Evolutionary conservation across 148 eudicot genomes (phyloP).

Genomic region (Amaranthus palmeri): DNA sequence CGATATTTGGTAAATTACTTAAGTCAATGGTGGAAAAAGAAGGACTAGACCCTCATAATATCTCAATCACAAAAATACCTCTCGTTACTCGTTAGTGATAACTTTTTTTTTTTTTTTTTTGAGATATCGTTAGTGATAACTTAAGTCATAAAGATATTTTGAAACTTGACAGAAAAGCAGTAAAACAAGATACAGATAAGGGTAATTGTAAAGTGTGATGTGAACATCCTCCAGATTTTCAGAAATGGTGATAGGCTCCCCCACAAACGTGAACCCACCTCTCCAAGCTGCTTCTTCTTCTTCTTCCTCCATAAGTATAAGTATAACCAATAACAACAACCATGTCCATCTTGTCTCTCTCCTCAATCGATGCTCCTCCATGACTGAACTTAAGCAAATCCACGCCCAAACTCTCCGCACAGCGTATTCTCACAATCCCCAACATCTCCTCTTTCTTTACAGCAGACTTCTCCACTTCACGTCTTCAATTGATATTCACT

Average conservation of each 20-base stretch:
- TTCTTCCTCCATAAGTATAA: constrained; percentile 17
- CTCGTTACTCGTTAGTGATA: no score
- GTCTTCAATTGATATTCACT: constrained; percentile 37
- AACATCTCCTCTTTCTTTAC: constrained; percentile 34
- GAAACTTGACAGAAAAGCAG: no score
- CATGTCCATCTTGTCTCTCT: constrained; percentile 39
- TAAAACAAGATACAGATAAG: no score
- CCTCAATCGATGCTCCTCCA: constrained; percentile 39
- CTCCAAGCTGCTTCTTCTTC: constrained; percentile 2
- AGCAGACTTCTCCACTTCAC: constrained; percentile 48
- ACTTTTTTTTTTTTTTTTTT: no score
- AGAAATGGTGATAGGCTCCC: constrained; percentile 11
- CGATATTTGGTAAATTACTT: no score
- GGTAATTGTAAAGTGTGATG: no score
- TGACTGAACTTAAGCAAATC: constrained; percentile 56
- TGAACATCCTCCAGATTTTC: neutral
- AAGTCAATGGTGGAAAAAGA: no score
- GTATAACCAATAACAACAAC: constrained; percentile 21
- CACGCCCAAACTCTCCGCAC: constrained; percentile 65
- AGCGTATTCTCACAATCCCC: constrained; percentile 23
- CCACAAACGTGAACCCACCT: constrained; percentile 4
- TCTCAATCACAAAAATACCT: no score
- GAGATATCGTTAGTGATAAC: no score
- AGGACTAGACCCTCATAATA: no score
- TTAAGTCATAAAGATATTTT: no score